A percentile compares a stretch with the other conserved stretches of the same genome.
phyloP scores from a whole-genome alignment of 1,284 basidiomycete species.

The Gymnopus androsaceus region DNA sequence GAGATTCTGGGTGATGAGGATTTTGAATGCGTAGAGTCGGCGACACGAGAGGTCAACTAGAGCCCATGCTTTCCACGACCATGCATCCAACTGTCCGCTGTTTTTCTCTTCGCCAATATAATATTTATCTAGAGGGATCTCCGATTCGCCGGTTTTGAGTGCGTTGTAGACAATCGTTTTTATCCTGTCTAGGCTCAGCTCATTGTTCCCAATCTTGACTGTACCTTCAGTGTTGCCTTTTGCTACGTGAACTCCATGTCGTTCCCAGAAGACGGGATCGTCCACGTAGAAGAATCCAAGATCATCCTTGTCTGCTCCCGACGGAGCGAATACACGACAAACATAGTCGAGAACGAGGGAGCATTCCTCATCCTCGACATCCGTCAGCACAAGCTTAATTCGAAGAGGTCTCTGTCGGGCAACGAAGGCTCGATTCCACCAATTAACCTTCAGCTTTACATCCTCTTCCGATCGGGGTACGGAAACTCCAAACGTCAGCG shows the following conservation, averaged over 20 bases:
- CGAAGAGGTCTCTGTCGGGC: slow-evolving; percentile 34
- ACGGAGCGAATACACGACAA: slow-evolving; percentile 28
- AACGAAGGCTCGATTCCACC: slow-evolving; percentile 35
- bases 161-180: slow-evolving; percentile 35
- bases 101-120: slow-evolving; percentile 31
- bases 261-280: slow-evolving; percentile 27
- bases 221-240: slow-evolving; percentile 16
- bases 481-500: slow-evolving; percentile 27
- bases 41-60: slow-evolving; percentile 39
- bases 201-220: slow-evolving; percentile 24
- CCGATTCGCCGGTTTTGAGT: slow-evolving; percentile 36
- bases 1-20: slow-evolving; percentile 33
- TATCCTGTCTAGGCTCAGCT: slow-evolving; percentile 26
- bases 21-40: slow-evolving; percentile 40
- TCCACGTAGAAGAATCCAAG: slow-evolving; percentile 38
- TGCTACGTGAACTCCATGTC: slow-evolving; percentile 28
- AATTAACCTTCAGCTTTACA: slow-evolving; percentile 24
- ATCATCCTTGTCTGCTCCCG: slow-evolving; percentile 26
- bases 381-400: slow-evolving; percentile 32
- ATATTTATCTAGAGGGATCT: slow-evolving; percentile 36
- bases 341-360: slow-evolving; percentile 39
- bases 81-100: slow-evolving; percentile 23
- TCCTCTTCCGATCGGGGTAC: slow-evolving; percentile 36
- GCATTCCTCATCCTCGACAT: slow-evolving; percentile 36
- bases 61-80: slow-evolving; percentile 40